phyloP scores from a whole-genome alignment of 805 yeast species.

The Ogataea degrootiae region DNA sequence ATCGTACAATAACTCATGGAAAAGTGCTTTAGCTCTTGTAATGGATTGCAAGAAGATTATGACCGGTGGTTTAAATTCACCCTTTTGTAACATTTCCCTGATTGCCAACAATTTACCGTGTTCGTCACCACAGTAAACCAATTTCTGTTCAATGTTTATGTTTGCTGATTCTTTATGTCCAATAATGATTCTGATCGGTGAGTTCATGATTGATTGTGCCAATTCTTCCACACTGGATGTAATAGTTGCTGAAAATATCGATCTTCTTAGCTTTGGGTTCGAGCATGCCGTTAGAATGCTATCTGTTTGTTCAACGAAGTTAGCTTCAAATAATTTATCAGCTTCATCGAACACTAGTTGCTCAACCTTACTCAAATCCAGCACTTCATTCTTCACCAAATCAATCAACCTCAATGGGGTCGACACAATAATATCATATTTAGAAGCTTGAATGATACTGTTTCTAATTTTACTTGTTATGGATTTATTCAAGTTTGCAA shows the following conservation, averaged over 20 bases:
- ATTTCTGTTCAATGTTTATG: slow-evolving; percentile 70
- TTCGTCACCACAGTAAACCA: slow-evolving; percentile 87
- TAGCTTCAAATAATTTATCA: slow-evolving; percentile 83
- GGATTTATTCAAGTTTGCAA: slow-evolving; percentile 67
- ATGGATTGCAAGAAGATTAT: slow-evolving; percentile 89
- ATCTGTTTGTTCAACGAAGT: slow-evolving; percentile 89
- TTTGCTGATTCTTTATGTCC: slow-evolving; percentile 96
- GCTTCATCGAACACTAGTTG: slow-evolving; percentile 91
- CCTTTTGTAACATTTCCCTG: slow-evolving; percentile 78
- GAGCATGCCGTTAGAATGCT: slow-evolving; percentile 62
- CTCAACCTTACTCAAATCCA: slow-evolving; percentile 63
- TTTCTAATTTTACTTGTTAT: slow-evolving; percentile 63
- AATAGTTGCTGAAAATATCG: slow-evolving; percentile 92
- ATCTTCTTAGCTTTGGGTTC: slow-evolving; percentile 50
- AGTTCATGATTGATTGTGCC: slow-evolving; percentile 79
- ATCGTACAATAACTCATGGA: slow-evolving; percentile 89
- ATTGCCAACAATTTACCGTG: slow-evolving; percentile 92
- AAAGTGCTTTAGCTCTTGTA: slow-evolving; percentile 89
- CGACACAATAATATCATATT: slow-evolving; percentile 75
- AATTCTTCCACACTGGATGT: slow-evolving; percentile 90
- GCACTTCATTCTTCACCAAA: slow-evolving; percentile 54
- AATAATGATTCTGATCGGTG: slow-evolving; percentile 80
- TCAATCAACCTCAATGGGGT: slow-evolving; percentile 90
- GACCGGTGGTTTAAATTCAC: slow-evolving; percentile 89
- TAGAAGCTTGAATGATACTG: slow-evolving; percentile 51